These are phyloP conservation scores for Dalechampia spathulata DNA, from an alignment of 441 rosid species.

Conservation along the genomic window DNA sequence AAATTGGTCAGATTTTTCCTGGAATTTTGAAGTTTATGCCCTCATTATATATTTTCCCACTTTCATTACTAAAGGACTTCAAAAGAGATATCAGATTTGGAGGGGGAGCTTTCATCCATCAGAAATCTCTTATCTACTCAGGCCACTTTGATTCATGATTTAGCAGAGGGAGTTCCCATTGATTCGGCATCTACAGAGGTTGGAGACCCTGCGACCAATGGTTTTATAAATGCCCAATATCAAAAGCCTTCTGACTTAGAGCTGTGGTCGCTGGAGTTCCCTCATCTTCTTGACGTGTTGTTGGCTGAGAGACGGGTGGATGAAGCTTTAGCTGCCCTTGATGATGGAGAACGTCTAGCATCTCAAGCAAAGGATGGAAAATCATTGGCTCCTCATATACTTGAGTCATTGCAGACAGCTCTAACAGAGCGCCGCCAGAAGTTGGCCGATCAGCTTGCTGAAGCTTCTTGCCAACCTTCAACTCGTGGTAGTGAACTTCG, in stretches of 20 bases:
- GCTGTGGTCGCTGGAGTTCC: conserved; percentile 78
- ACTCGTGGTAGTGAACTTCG: conserved; percentile 90
- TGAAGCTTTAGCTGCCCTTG: conserved; percentile 83
- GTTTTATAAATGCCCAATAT: conserved; percentile 33
- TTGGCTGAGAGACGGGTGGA: conserved; percentile 96
- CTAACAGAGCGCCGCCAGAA: conserved; percentile 69
- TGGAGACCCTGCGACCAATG: conserved; percentile 39
- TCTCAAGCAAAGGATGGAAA: conserved; percentile 57
- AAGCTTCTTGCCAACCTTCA: conserved; percentile 93
- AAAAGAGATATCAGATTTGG: conserved; percentile 95
- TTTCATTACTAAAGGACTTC: conserved; percentile 59
- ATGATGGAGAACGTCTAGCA: conserved; percentile 68
- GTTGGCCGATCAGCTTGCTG: conserved; percentile 94
- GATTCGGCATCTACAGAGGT: conserved; percentile 41
- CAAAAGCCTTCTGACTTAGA: conserved; percentile 68
- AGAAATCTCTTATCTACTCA: conserved; percentile 91
- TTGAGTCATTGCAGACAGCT: conserved; percentile 50
- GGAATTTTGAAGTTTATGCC: no score
- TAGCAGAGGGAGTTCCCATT: conserved; percentile 81
- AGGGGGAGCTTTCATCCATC: conserved; percentile 94
- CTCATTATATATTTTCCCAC: no score
- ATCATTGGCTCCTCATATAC: conserved; percentile 41
- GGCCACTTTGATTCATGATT: conserved; percentile 82
- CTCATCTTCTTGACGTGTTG: conserved; percentile 84
- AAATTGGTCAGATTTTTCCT: no score